A percentile compares a stretch with the other conserved stretches of the same genome.
phyloP scores from a whole-genome alignment of 768 basidiomycete species.

The Strobilomyces echinocephalus region DNA sequence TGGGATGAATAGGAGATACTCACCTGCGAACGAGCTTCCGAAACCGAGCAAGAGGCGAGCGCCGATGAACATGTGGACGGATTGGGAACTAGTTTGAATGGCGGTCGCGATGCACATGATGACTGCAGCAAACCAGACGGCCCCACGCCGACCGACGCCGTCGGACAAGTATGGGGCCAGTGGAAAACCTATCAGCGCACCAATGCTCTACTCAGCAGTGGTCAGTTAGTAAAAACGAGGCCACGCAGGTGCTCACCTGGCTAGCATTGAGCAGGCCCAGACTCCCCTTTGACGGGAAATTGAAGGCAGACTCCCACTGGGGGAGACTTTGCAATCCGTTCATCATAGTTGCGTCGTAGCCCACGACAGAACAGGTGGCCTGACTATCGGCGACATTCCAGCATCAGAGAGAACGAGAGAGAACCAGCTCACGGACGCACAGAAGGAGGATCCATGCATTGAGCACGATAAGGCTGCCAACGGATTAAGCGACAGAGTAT shows the following conservation, averaged over 20 bases:
- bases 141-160: too few relatives aligned
- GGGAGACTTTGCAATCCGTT: conserved; percentile 44
- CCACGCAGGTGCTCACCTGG: conserved; percentile 41
- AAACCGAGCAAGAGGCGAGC: conserved; percentile 57
- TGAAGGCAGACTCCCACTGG: conserved; percentile 62
- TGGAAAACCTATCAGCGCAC: conserved; percentile 61
- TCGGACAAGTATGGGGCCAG: conserved; percentile 51
- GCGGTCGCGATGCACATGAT: too few relatives aligned
- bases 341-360: too few relatives aligned
- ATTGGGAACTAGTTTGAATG: too few relatives aligned
- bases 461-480: too few relatives aligned
- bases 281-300: conserved; percentile 48
- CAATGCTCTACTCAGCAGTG: conserved; percentile 53
- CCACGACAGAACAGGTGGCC: too few relatives aligned
- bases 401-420: too few relatives aligned
- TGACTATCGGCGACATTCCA: too few relatives aligned
- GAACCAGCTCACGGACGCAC: too few relatives aligned
- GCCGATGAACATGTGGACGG: conserved; percentile 55
- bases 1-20: conserved; percentile 5
- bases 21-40: conserved; percentile 66
- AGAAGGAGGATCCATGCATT: too few relatives aligned
- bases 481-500: too few relatives aligned
- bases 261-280: conserved; percentile 75
- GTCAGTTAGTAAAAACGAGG: not conserved
- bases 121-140: too few relatives aligned